Evolutionary conservation across 805 yeast genomes (phyloP).

Genomic region (Kuraishia hungarica): DNA sequence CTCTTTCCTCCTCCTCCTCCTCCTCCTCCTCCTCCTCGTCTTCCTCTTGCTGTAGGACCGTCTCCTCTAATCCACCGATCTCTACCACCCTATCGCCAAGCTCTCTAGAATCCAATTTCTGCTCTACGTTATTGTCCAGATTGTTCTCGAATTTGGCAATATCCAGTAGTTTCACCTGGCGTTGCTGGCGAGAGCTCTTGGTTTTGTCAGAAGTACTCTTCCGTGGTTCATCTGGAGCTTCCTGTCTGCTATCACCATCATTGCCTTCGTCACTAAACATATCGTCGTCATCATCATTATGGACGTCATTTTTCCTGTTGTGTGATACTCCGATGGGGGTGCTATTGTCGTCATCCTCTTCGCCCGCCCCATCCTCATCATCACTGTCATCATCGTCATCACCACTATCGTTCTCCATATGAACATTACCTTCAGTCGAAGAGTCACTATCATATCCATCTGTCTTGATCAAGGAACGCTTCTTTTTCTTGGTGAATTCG

Average conservation of each 20-base stretch:
- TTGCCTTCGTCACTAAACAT: constrained; percentile 24
- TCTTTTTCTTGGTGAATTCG: neutral
- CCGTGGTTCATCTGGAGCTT: too few species aligned
- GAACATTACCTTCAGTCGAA: constrained; percentile 7
- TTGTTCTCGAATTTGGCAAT: constrained; percentile 27
- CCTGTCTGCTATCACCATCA: constrained; percentile 3
- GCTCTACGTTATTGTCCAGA: constrained; percentile 5
- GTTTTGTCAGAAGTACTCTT: too few species aligned
- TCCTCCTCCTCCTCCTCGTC: constrained; percentile 17
- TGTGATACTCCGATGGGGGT: constrained; percentile 8
- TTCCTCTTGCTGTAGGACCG: constrained; percentile 9
- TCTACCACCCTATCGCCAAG: neutral
- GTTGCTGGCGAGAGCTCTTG: neutral
- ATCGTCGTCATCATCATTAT: constrained; percentile 24
- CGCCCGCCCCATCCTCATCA: constrained; percentile 9
- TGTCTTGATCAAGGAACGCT: constrained; percentile 4
- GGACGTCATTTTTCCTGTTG: neutral
- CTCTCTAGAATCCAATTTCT: constrained; percentile 13
- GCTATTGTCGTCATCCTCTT: constrained; percentile 5
- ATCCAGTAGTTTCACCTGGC: constrained; percentile 21
- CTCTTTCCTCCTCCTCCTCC: constrained; percentile 13
- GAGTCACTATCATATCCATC: constrained; percentile 15
- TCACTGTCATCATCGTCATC: constrained; percentile 7
- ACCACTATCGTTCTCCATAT: constrained; percentile 7
- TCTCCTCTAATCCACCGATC: neutral